Percentiles rank a stretch among this genome's conserved stretches.
Evolutionary conservation across 192 early-diverging fungal species (phyloP).

Genomic region (Mortierella claussenii): DNA sequence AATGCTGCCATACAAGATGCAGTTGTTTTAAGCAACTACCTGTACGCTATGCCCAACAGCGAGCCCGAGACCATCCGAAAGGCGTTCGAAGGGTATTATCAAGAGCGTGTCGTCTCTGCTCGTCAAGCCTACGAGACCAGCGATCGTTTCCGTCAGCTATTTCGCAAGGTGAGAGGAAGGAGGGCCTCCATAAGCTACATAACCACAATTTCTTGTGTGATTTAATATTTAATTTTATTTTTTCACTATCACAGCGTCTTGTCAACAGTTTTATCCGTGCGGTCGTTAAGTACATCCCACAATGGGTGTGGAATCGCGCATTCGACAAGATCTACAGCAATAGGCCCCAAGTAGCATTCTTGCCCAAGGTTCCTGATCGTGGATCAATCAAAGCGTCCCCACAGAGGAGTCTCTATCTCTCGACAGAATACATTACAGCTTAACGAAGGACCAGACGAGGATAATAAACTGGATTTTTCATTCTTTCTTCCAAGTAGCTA

Average conservation of each 20-base stretch:
- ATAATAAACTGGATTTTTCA: too few relatives aligned
- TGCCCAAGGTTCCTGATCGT: not conserved
- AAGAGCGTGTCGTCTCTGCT: not conserved
- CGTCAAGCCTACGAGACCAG: conserved; percentile 12
- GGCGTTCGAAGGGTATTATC: conserved; percentile 4
- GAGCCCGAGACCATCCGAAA: not conserved
- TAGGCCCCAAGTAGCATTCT: conserved; percentile 9
- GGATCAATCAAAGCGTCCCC: not conserved
- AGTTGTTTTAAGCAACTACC: conserved; percentile 7
- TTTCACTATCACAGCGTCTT: not conserved
- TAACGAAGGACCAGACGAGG: too few relatives aligned
- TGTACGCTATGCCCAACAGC: not conserved
- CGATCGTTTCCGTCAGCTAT: conserved; percentile 6
- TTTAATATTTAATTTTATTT: not conserved
- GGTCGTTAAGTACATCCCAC: conserved; percentile 8
- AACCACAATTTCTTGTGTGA: not conserved
- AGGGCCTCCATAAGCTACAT: not conserved
- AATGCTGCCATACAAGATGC: conserved; percentile 20
- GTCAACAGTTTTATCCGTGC: conserved; percentile 1
- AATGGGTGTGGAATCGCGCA: conserved; percentile 7
- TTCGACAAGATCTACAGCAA: conserved; percentile 19
- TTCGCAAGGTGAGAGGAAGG: conserved; percentile 9
- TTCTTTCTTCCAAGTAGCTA: not conserved
- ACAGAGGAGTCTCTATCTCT: conserved; percentile 10
- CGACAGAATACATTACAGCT: too few relatives aligned